Base-by-base conservation (phyloP, 78 protist genomes). In the Dictyostelium capitatum region DNA sequence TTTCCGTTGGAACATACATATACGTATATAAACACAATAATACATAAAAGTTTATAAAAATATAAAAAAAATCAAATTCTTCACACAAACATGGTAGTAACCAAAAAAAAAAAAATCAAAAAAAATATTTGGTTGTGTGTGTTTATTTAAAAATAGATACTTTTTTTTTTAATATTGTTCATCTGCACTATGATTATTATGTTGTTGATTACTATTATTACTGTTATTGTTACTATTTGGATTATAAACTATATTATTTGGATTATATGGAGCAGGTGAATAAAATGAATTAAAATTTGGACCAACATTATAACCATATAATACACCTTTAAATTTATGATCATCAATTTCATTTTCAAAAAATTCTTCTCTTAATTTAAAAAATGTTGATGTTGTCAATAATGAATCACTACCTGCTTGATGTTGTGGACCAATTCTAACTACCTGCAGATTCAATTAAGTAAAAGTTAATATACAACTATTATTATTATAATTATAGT, bases 331-430 rank as follows among this genome's bases (percentile, higher is more conserved):
- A 64, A 89, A 97, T 91, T 96, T 96, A 23, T 47, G n/a, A 54
- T 97, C 98, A 59, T 98, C 99, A 59, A 97, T 90, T 41, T 70
- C 53, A 89, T 96, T 80, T 56, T 97, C 98, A 82, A 98, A 98
- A 80, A 89, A 97, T 51, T 84, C 94, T 46, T 78, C 41, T 54
- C 96, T 81, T 94, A 98, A 89, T 74, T 96, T 98, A 90, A 98
- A 99, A 92, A 97, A 99, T 23, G 98, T 87, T 37, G 89, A 84
- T 7, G 90, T 59, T 0, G 99, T 99, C 69, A 99, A 91, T 74
- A 99, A 72, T 12, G 95, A 81, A 96, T 98, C 99, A 72, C 93
- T 74, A 3, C 99, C 99, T 7, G 99, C 99, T 81, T 98, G 99
- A 79, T 98, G 99, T 37, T 97, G 98, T 28, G 99, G 98, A 0